Base-by-base conservation (phyloP, 345 rosid species). In the Theobroma cacao region DNA sequence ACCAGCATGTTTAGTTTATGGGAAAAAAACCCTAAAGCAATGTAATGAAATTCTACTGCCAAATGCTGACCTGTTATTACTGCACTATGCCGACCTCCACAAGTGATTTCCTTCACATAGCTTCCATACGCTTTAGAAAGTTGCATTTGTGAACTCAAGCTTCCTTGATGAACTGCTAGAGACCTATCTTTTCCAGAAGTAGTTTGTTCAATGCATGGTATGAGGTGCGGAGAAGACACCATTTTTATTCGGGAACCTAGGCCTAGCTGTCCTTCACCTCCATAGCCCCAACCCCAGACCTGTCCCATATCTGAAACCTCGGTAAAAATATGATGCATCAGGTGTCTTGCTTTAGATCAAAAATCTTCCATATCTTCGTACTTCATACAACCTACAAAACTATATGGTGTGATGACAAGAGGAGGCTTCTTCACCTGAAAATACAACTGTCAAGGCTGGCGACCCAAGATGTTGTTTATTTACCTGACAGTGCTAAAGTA, bases 231-330 rank as follows among this genome's bases (percentile, higher is more conserved):
- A 78, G 96, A 86, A n/a, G 97, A 86, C 77, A 94, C 93, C 90
- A 87, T 88, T 87, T 86, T 90, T 76, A 92, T 86, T 79, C 91
- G 85, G 41, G 97, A 86, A 55, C 96, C 98, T 90, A 92, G 77
- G 82, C 97, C 98, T 59, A 94, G 88, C 80, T 92, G 97, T 72
- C 98, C 97, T 86, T 94, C 97, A 22, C 97, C 98, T 84, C 97
- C 97, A 83, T 92, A 92, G 86, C 97, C 98, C 98, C 98, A 92
- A 84, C 97, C 97, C 98, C 96, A 94, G 38, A 94, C 95, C 92
- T 94, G 97, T 82, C 97, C 98, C 81, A 88, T 74, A 92, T 92
- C 95, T 94, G 96, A 87, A 94, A 90, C 93, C 85, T 85, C 75
- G 84, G 89, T 81, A 90, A 88, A 86, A 87, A 85, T 76, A 92